Conservation (phyloP, 305 asterid genomes). For the Fraxinus floribunda region DNA sequence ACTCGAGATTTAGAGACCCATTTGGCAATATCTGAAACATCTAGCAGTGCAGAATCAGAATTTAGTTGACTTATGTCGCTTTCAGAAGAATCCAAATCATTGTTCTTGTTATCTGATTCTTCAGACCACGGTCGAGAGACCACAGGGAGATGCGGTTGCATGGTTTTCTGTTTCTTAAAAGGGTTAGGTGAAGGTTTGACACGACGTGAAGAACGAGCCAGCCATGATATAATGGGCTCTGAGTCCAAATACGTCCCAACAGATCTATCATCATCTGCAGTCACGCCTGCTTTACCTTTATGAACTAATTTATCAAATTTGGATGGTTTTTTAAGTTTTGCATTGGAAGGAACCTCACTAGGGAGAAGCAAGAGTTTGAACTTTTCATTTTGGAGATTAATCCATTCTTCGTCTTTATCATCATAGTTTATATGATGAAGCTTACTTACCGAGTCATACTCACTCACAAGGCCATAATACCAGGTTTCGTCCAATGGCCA, state of each 20-base stretch:
- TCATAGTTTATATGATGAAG: slow-evolving; percentile 87
- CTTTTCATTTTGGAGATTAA: slow-evolving; percentile 78
- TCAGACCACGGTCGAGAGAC: slow-evolving; percentile 40
- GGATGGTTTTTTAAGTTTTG: slow-evolving; percentile 40
- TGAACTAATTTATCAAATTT: slow-evolving; percentile 30
- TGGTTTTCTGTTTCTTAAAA: slow-evolving; percentile 50
- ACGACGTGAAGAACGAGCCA: slow-evolving; percentile 74
- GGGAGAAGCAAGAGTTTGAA: slow-evolving; percentile 91
- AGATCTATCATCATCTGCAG: slow-evolving; percentile 45
- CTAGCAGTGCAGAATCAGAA: slow-evolving; percentile 25
- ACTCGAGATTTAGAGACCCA: slow-evolving; percentile 34
- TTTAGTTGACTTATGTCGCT: slow-evolving; percentile 29
- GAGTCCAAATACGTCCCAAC: slow-evolving; percentile 60
- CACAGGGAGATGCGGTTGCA: slow-evolving; percentile 36
- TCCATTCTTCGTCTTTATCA: slow-evolving; percentile 96
- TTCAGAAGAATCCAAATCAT: slow-evolving; percentile 34
- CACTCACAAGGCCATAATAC: slow-evolving; percentile 82
- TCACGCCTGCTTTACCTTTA: slow-evolving; percentile 36
- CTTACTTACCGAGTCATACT: slow-evolving; percentile 70
- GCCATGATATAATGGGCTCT: slow-evolving; percentile 91
- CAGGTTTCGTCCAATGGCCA: slow-evolving; percentile 98
- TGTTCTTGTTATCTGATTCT: slow-evolving; percentile 41
- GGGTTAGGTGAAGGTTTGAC: slow-evolving; percentile 59
- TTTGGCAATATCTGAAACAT: slow-evolving; percentile 34
- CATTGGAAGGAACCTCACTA: slow-evolving; percentile 72